phyloP scores from a whole-genome alignment of 2,329 filamentous ascomycete genomes.

The Cladosporium cucumerinum region DNA sequence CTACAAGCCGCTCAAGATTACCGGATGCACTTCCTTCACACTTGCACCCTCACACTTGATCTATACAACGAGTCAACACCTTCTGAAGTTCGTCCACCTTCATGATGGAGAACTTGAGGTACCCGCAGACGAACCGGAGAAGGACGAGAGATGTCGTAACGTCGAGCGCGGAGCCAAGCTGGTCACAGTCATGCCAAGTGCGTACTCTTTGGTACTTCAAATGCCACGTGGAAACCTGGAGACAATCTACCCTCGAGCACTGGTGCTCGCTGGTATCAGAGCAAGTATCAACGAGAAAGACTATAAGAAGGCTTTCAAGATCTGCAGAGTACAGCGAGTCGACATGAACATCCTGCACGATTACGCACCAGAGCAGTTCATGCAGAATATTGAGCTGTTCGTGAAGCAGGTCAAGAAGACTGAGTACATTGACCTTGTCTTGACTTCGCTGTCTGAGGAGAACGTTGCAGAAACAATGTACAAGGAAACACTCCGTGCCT shows the following conservation, averaged over 20 bases:
- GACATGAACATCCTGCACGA: constrained; percentile 98
- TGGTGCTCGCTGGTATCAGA: constrained; percentile 88
- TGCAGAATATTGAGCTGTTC: constrained; percentile 71
- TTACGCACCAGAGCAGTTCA: constrained; percentile 81
- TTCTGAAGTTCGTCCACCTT: constrained; percentile 92
- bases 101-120: constrained; percentile 67
- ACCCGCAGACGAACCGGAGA: constrained; percentile 83
- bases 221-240: constrained; percentile 96
- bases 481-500: constrained; percentile 68
- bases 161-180: constrained; percentile 86
- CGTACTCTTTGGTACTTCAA: constrained; percentile 81
- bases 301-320: constrained; percentile 78
- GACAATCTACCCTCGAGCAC: constrained; percentile 86
- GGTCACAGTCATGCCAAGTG: constrained; percentile 84
- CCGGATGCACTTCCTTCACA: constrained; percentile 89
- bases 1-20: constrained; percentile 68
- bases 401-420: constrained; percentile 79
- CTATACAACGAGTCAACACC: constrained; percentile 86
- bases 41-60: constrained; percentile 79
- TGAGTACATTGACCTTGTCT: constrained; percentile 82
- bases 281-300: constrained; percentile 74
- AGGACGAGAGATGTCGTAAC: constrained; percentile 84
- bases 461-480: constrained; percentile 94
- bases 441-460: constrained; percentile 62
- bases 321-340: constrained; percentile 87